Base-by-base conservation (phyloP, 495 filamentous ascomycete species). In the Baudoinia panamericana region DNA sequence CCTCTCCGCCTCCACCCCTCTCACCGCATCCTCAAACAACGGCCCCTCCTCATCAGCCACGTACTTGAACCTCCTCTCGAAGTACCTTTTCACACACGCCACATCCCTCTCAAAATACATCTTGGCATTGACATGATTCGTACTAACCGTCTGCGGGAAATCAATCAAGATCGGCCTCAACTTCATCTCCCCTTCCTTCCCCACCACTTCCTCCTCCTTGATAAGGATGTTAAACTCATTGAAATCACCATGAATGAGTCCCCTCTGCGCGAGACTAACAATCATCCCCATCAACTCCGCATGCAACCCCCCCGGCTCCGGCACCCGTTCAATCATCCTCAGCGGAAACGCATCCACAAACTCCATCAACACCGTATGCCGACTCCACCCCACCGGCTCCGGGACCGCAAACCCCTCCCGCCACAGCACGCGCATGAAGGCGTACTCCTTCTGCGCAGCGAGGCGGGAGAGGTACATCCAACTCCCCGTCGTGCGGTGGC, bases 161-260 rank as follows among this genome's bases (percentile, higher is more conserved):
- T 99, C 92, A 51, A 99, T 99, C 20, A 96, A 59, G 36, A 92
- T 71, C 4, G 90, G 87, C 12, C 58, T 68, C 1, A 78, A 58
- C 5, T 46, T 66, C 18, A 68, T 41, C 1, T 43, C 36, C 4
- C 24, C 41, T 19, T 26, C 37, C 13, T n/a, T 30, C n/a, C 15
- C 27, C 18, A n/a, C 18, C n/a, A 43, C 39, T 6, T n/a, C 11
- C 30, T 36, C 36, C 26, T 93, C 86, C 48, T 85, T 77, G 59
- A 96, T 77, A 15, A 99, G 68, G 43, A 99, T 84, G 55, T 99
- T 99, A 68, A 99, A 99, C 63, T 96, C 92, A 64, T 99, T 99
- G 65, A 93, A 96, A 58, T 99, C 90, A 49, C 90, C 92, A 58
- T 99, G 90, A 39, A 99, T 96, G 41, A 99, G 63, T 6, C 90